A percentile compares a stretch with the other conserved stretches of the same genome.
Conservation (phyloP, 2,329 filamentous ascomycete genomes). For the Fusarium buxicola region DNA sequence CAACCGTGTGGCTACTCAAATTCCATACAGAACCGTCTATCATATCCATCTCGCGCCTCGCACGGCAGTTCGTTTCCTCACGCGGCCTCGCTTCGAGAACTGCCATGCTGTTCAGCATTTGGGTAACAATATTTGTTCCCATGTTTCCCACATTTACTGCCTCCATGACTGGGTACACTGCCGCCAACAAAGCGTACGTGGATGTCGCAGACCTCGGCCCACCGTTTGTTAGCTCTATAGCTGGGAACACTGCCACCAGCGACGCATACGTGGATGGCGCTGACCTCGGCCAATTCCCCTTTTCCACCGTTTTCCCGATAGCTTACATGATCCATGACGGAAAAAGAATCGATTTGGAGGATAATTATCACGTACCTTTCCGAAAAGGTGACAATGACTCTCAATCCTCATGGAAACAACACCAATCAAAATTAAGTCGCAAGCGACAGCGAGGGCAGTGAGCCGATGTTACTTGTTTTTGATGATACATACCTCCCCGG, state of each 20-base stretch:
- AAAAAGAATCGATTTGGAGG: background rate
- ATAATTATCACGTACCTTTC: background rate
- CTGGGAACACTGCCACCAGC: fast-evolving
- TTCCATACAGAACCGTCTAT: background rate
- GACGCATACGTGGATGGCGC: too few species aligned
- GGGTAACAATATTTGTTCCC: background rate
- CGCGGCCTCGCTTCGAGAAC: constrained; percentile 3
- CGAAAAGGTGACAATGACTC: background rate
- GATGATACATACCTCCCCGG: background rate
- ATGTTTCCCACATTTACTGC: constrained; percentile 5
- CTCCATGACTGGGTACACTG: constrained; percentile 28
- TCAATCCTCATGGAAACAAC: too few species aligned
- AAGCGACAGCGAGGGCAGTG: background rate
- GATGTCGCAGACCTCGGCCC: too few species aligned
- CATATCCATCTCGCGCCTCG: background rate
- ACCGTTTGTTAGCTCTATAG: too few species aligned
- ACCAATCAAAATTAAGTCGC: too few species aligned
- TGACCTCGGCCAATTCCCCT: too few species aligned
- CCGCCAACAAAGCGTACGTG: constrained; percentile 7
- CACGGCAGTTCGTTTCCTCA: background rate
- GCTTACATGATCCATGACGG: constrained; percentile 17
- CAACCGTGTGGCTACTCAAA: constrained; percentile 6
- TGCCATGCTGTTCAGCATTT: background rate
- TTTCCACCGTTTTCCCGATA: fast-evolving
- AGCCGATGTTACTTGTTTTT: background rate